phyloP scores from a whole-genome alignment of 2,329 filamentous ascomycete species.

The Cordyceps javanica region DNA sequence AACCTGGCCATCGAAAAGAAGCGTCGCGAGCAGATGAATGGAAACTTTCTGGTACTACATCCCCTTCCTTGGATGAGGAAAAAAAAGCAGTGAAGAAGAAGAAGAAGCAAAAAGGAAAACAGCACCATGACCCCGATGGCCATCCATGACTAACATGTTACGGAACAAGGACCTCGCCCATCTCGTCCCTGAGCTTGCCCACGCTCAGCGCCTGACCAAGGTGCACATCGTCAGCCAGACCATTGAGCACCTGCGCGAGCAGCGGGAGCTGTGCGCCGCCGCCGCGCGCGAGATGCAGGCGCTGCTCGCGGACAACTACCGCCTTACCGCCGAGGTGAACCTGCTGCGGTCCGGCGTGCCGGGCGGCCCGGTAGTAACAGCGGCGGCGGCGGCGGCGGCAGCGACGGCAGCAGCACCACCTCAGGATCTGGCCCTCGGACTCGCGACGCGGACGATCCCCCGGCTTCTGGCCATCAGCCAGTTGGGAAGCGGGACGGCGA shows the following conservation, averaged over 20 bases:
- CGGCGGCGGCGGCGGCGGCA: background rate
- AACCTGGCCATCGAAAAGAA: constrained; percentile 8
- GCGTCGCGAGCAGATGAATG: constrained; percentile 5
- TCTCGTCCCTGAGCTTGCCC: background rate
- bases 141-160: background rate
- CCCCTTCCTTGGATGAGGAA: background rate
- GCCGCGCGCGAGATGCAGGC: background rate
- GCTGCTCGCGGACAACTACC: constrained; percentile 1
- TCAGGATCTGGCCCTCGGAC: background rate
- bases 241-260: background rate
- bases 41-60: background rate
- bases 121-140: too few relatives aligned
- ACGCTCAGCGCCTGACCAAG: constrained; percentile 2
- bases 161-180: background rate
- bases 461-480: background rate
- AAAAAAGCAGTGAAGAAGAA: background rate
- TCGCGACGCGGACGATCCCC: background rate
- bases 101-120: too few relatives aligned
- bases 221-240: constrained; percentile 5
- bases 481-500: background rate
- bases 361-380: too few relatives aligned
- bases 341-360: background rate
- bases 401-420: too few relatives aligned
- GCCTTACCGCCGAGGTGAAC: background rate
- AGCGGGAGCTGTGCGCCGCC: background rate